Evolutionary conservation across 305 asterid species (phyloP).

Genomic region (Fraxinus sp.): DNA sequence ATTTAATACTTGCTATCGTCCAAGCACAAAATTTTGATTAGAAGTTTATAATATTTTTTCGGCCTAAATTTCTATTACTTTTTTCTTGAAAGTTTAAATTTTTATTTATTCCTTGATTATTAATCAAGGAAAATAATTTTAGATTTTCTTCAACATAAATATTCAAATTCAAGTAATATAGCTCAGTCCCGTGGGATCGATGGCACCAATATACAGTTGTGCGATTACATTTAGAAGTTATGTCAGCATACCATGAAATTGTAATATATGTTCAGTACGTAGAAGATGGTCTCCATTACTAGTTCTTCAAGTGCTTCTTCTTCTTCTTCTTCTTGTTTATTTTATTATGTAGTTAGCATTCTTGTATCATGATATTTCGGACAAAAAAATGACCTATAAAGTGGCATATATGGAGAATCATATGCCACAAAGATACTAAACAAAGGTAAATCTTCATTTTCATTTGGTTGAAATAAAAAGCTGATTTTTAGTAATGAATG

Average conservation of each 20-base stretch:
- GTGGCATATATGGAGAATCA: slow-evolving; percentile 21
- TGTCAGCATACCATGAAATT: no score
- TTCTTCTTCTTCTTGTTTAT: not conserved
- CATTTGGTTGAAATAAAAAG: not conserved
- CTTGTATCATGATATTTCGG: no score
- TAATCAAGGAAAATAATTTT: not conserved
- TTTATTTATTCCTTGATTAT: not conserved
- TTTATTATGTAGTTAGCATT: no score
- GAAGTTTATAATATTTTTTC: no score
- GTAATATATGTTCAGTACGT: not conserved
- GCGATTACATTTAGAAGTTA: no score
- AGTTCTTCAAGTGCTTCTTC: not conserved
- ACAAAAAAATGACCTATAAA: not conserved
- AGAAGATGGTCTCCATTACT: not conserved
- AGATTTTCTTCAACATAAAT: no score
- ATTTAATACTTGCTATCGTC: not conserved
- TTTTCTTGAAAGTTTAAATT: not conserved
- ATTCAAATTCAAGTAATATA: not conserved
- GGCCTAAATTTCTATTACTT: not conserved
- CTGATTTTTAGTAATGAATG: no score
- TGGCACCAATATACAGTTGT: no score
- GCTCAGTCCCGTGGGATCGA: not conserved
- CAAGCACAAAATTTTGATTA: not conserved
- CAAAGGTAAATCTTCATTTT: slow-evolving; percentile 15
- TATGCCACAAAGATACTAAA: slow-evolving; percentile 22